These are phyloP conservation scores for Boechera divaricarpa DNA, from an alignment of 345 rosid species.

Conservation along the genomic window DNA sequence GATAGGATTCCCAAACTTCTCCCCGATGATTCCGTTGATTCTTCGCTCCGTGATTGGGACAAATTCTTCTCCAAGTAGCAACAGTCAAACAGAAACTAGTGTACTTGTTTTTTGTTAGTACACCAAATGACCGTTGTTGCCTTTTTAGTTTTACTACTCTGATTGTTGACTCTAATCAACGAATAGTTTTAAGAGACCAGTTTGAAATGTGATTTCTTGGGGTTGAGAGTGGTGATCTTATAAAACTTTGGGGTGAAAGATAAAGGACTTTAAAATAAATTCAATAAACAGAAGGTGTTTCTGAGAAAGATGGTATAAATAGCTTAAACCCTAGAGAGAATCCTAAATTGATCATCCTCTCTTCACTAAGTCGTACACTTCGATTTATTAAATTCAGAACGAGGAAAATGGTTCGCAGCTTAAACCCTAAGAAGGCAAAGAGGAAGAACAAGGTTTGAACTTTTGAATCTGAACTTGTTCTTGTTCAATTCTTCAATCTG, in stretches of 20 bases:
- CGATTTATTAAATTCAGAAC: background rate
- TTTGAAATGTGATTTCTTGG: background rate
- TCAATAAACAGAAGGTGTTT: background rate
- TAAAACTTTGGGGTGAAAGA: constrained; percentile 7
- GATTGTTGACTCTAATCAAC: constrained; percentile 33
- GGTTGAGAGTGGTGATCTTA: background rate
- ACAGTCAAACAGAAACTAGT: constrained; percentile 15
- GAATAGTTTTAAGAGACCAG: background rate
- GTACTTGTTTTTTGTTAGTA: constrained; percentile 36
- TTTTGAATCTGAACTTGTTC: background rate
- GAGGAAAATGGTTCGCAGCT: constrained; percentile 63
- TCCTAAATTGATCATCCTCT: constrained; percentile 20
- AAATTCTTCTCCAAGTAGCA: constrained; percentile 41
- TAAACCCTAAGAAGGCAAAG: constrained; percentile 79
- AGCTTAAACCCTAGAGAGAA: constrained; percentile 43
- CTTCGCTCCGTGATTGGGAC: constrained; percentile 40
- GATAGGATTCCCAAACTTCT: constrained; percentile 58
- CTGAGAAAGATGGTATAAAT: constrained; percentile 29
- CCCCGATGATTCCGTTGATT: constrained; percentile 47
- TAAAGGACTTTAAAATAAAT: background rate
- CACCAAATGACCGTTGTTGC: constrained; percentile 22
- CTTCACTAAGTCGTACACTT: background rate
- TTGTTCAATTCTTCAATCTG: background rate
- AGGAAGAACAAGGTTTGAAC: constrained; percentile 72
- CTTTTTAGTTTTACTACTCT: constrained; percentile 11